A percentile compares a stretch with the other conserved stretches of the same genome.
Evolutionary conservation across 331 rosid species (phyloP).

Genomic region (Saraca asoca): DNA sequence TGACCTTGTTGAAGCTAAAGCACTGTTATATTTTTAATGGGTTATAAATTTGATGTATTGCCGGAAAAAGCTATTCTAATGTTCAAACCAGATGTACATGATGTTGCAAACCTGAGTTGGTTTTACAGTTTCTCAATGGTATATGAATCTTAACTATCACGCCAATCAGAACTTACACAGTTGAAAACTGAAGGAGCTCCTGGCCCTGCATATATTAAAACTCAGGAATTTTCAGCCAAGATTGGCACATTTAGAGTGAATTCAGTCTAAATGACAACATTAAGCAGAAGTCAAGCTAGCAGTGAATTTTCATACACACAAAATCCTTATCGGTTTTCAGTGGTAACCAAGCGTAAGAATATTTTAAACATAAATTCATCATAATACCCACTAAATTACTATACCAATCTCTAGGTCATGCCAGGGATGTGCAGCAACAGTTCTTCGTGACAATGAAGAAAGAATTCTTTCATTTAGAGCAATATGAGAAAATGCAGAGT

Average conservation of each 20-base stretch:
- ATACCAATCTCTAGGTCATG: conserved; percentile 95
- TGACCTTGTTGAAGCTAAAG: conserved; percentile 21
- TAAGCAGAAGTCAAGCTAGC: background rate
- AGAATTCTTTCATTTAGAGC: conserved; percentile 89
- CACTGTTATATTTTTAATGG: background rate
- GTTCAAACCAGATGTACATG: conserved; percentile 7
- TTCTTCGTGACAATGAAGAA: conserved; percentile 78
- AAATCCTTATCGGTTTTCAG: background rate
- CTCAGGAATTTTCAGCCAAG: conserved; percentile 31
- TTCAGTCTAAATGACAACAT: background rate
- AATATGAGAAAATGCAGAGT: conserved; percentile 35
- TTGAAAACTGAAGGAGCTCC: conserved; percentile 96
- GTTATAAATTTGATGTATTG: background rate
- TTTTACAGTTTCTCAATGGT: background rate
- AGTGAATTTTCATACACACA: conserved; percentile 4
- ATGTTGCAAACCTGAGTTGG: conserved; percentile 9
- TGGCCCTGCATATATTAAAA: conserved; percentile 65
- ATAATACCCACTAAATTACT: background rate
- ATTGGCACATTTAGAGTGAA: conserved; percentile 11
- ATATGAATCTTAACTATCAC: conserved; percentile 8
- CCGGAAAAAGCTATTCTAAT: conserved; percentile 4
- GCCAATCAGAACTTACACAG: conserved; percentile 59
- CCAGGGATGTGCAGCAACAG: conserved; percentile 99
- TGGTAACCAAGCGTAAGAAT: background rate
- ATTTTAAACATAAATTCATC: background rate